Evolutionary conservation across 1,139 yeast genomes (phyloP).

Genomic region (Geotrichum australiense): DNA sequence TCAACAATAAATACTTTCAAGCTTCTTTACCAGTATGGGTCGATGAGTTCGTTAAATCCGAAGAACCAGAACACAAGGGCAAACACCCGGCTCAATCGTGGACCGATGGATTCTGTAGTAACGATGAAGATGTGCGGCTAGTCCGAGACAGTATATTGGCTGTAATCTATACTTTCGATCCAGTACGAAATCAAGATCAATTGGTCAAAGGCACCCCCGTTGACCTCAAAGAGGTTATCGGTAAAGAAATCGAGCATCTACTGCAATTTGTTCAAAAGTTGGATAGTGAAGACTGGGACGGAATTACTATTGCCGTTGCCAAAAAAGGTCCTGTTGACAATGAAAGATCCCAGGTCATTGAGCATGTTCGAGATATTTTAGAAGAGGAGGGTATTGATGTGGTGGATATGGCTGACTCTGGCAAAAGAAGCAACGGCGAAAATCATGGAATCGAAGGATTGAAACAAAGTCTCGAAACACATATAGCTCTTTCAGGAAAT

Average conservation of each 20-base stretch:
- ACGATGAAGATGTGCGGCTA: conserved; percentile 16
- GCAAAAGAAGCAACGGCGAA: conserved; percentile 14
- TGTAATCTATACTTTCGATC: conserved; percentile 16
- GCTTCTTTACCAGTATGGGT: conserved; percentile 38
- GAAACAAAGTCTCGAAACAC: conserved; percentile 28
- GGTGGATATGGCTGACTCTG: conserved; percentile 20
- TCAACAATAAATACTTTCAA: conserved; percentile 37
- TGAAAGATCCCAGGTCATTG: conserved; percentile 13
- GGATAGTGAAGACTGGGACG: conserved; percentile 29
- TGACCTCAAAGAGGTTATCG: conserved; percentile 6
- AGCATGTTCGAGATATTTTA: conserved; percentile 21
- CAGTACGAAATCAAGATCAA: conserved; percentile 3
- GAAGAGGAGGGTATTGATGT: conserved; percentile 29
- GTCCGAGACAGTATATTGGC: conserved; percentile 17
- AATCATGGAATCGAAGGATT: conserved; percentile 25
- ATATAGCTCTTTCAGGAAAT: conserved; percentile 15
- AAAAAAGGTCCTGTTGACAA: conserved; percentile 14
- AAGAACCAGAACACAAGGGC: background rate
- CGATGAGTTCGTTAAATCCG: conserved; percentile 34
- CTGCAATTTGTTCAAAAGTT: conserved; percentile 21
- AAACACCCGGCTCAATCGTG: conserved; percentile 2
- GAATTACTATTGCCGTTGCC: conserved; percentile 25
- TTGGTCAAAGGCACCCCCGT: background rate
- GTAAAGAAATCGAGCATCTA: conserved; percentile 17
- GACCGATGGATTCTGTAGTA: conserved; percentile 13